A percentile compares a stretch with the other conserved stretches of the same genome.
Evolutionary conservation across 805 yeast genomes (phyloP).

Genomic region (Dipodascopsis uninucleata): DNA sequence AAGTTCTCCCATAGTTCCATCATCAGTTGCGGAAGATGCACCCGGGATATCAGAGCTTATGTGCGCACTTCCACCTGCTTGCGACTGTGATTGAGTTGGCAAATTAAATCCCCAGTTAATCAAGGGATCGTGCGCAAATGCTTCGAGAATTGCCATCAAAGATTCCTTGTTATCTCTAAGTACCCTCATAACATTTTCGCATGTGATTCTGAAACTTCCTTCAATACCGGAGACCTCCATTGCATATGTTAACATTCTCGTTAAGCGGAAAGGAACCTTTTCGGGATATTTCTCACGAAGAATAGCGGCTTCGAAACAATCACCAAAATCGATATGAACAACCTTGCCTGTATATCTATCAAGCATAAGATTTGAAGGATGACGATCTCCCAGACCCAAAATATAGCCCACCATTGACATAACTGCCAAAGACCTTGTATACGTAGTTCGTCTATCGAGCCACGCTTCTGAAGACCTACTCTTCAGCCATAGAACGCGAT

Average conservation of each 20-base stretch:
- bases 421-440: constrained; percentile 91
- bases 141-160: constrained; percentile 94
- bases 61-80: constrained; percentile 4
- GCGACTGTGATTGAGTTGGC: constrained; percentile 16
- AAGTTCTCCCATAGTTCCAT: background rate
- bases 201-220: constrained; percentile 92
- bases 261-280: constrained; percentile 93
- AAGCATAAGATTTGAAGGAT: constrained; percentile 94
- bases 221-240: constrained; percentile 99
- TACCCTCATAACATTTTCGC: constrained; percentile 96
- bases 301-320: constrained; percentile 97
- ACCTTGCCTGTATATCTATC: constrained; percentile 93
- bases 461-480: constrained; percentile 95
- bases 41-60: background rate
- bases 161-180: constrained; percentile 92
- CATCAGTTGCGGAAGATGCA: background rate
- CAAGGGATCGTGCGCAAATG: constrained; percentile 97
- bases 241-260: constrained; percentile 95
- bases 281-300: constrained; percentile 96
- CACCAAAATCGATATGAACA: constrained; percentile 97
- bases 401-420: constrained; percentile 99
- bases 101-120: constrained; percentile 89
- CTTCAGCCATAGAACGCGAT: constrained; percentile 93
- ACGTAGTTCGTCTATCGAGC: constrained; percentile 95
- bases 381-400: constrained; percentile 94